These are phyloP conservation scores for Carex littledalei DNA, from an alignment of 176 grass and related monocot species.

Conservation along the genomic window DNA sequence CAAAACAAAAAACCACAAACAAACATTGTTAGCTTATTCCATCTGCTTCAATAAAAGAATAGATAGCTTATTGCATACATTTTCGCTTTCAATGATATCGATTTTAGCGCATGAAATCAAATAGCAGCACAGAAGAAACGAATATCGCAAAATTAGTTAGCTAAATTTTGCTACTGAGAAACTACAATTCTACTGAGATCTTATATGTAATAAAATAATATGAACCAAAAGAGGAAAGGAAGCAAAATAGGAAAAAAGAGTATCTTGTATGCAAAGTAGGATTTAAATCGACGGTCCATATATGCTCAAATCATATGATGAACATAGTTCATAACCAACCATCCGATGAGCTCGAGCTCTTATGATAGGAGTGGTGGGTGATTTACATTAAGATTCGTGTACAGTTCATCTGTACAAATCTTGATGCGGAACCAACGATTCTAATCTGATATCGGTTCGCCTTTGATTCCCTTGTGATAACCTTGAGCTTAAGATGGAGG, in stretches of 20 bases:
- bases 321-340: neutral
- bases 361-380: too few relatives aligned
- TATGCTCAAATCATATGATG: neutral
- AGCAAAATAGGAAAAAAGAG: too few relatives aligned
- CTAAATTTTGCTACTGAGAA: neutral
- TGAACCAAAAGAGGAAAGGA: too few relatives aligned
- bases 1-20: neutral
- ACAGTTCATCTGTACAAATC: too few relatives aligned
- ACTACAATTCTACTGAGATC: neutral
- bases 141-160: neutral
- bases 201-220: too few relatives aligned
- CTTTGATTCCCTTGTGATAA: too few relatives aligned
- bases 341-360: neutral
- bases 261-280: too few relatives aligned
- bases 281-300: neutral
- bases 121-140: neutral
- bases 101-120: neutral
- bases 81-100: neutral
- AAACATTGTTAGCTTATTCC: slow-evolving; percentile 1
- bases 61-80: neutral
- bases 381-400: too few relatives aligned
- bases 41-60: neutral
- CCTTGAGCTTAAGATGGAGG: too few relatives aligned
- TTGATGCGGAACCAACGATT: too few relatives aligned
- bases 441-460: too few relatives aligned